Percentiles rank a stretch among this genome's conserved stretches.
phyloP scores from a whole-genome alignment of 805 yeast species.

The Candida methanosorbosa region DNA sequence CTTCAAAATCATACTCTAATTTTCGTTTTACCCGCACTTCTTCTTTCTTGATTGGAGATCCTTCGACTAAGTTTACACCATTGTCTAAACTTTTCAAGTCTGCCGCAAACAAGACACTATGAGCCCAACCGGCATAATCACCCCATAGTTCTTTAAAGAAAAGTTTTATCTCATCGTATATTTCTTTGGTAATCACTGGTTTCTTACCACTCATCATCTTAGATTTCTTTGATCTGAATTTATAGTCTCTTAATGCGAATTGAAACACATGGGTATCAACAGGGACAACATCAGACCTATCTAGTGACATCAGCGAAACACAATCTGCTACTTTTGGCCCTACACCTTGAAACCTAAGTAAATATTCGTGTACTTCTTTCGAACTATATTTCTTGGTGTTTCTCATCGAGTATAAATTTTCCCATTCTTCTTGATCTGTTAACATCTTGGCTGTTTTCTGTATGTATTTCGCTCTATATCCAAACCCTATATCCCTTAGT shows the following conservation, averaged over 20 bases:
- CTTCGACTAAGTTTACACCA: slow-evolving; percentile 43
- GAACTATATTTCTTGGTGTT: slow-evolving; percentile 8
- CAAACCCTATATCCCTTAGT: slow-evolving; percentile 57
- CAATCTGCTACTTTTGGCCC: slow-evolving; percentile 99
- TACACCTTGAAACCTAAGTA: slow-evolving; percentile 72
- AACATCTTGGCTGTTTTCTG: slow-evolving; percentile 63
- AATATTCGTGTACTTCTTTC: slow-evolving; percentile 42
- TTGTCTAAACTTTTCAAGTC: slow-evolving; percentile 67
- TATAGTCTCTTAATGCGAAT: slow-evolving; percentile 78
- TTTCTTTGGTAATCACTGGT: slow-evolving; percentile 39
- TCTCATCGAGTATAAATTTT: slow-evolving; percentile 35
- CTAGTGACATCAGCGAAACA: slow-evolving; percentile 84
- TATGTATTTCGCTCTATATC: slow-evolving; percentile 87
- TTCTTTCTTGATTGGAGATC: neutral
- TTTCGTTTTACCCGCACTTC: neutral
- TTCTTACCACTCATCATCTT: slow-evolving; percentile 5
- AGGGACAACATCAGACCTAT: slow-evolving; percentile 82
- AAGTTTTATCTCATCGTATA: slow-evolving; percentile 48
- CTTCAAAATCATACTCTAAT: too few relatives aligned
- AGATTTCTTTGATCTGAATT: slow-evolving; percentile 27
- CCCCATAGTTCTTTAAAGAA: slow-evolving; percentile 74
- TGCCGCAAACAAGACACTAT: slow-evolving; percentile 83
- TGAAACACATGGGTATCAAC: slow-evolving; percentile 94
- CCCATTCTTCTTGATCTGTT: slow-evolving; percentile 27
- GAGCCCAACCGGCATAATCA: slow-evolving; percentile 97